Percentiles rank a stretch among this genome's conserved stretches.
phyloP scores from a whole-genome alignment of 306 rosid species.

The Quercus aquifolioides region DNA sequence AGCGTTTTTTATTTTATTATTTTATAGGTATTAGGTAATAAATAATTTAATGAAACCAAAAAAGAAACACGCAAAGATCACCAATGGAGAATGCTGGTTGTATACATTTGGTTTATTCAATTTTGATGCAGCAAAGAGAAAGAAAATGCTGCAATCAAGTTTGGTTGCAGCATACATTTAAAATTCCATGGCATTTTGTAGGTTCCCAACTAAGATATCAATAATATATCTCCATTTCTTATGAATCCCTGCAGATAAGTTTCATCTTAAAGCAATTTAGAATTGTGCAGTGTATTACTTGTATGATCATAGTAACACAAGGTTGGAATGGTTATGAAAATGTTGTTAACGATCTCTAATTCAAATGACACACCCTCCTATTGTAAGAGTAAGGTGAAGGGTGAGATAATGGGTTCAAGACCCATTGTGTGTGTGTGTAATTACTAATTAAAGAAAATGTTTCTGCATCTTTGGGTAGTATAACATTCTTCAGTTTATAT shows the following conservation, averaged over 20 bases:
- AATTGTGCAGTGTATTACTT: neutral
- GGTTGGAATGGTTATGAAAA: neutral
- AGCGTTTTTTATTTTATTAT: neutral
- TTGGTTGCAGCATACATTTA: neutral
- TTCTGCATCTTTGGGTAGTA: too few relatives aligned
- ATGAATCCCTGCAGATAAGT: neutral
- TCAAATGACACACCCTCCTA: too few relatives aligned
- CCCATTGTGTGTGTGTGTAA: too few relatives aligned
- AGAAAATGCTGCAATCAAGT: neutral
- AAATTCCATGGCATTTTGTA: neutral
- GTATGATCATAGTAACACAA: neutral
- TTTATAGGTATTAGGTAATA: neutral
- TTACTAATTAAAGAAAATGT: too few relatives aligned
- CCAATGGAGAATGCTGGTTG: too few relatives aligned
- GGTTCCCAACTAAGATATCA: neutral
- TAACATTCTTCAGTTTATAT: too few relatives aligned
- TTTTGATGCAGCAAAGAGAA: neutral
- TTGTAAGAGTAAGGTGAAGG: too few relatives aligned
- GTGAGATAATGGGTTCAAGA: too few relatives aligned
- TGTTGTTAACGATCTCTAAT: too few relatives aligned
- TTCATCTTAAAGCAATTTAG: neutral
- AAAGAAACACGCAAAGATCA: too few relatives aligned
- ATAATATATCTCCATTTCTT: neutral
- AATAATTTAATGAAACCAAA: too few relatives aligned
- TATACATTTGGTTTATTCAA: neutral